phyloP scores from a whole-genome alignment of 2,329 filamentous ascomycete species.

The Aspergillus quadricinctus region DNA sequence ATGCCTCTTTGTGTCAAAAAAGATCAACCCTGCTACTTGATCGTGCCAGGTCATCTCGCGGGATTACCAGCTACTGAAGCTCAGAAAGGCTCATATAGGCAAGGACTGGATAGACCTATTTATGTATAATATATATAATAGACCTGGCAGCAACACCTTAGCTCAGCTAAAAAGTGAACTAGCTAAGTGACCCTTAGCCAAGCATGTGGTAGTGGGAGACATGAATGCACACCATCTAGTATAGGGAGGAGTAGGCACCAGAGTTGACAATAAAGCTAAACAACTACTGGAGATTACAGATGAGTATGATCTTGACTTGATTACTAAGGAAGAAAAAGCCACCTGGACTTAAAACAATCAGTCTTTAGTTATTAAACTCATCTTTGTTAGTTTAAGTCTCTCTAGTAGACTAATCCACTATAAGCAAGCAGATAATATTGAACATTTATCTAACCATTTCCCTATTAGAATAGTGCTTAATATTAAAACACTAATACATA shows the following conservation, averaged over 20 bases:
- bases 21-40: conserved; percentile 16
- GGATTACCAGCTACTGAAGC: conserved; percentile 12
- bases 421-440: conserved; percentile 12
- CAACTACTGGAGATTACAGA: neutral
- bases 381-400: conserved; percentile 7
- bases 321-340: conserved; percentile 6
- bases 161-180: neutral
- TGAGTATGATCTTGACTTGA: neutral
- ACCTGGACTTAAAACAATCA: conserved; percentile 9
- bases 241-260: conserved; percentile 9
- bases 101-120: no score
- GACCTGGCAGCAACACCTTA: neutral
- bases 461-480: neutral
- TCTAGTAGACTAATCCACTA: conserved; percentile 6
- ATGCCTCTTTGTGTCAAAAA: conserved; percentile 16
- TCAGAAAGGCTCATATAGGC: neutral
- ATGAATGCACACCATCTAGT: conserved; percentile 18
- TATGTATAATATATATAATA: no score
- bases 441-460: conserved; percentile 22
- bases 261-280: conserved; percentile 2
- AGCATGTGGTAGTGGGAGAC: conserved; percentile 18
- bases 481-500: neutral
- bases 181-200: conserved; percentile 4
- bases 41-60: conserved; percentile 7
- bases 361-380: conserved; percentile 16